Base-by-base conservation (phyloP, 495 filamentous ascomycete genomes). In the Sabuloglossum arenarium region DNA sequence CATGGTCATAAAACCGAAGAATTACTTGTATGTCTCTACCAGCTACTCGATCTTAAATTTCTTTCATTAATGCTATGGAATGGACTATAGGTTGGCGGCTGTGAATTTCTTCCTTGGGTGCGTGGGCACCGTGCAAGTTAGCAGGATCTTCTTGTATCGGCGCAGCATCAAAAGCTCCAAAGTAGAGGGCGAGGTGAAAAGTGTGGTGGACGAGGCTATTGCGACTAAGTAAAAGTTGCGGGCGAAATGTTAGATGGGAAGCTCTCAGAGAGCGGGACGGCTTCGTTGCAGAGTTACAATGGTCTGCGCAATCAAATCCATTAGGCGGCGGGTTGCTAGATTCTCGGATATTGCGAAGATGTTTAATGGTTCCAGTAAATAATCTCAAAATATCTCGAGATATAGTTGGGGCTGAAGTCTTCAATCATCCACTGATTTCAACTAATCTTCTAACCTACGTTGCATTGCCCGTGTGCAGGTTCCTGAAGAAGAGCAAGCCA, bases 41-140 rank as follows among this genome's bases (percentile, higher is more conserved):
- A 42, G 23, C 24, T 30, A 4, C 0, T 28, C 29, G 14, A 12
- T 10, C 16, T 4, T 21, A 16, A 4, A 3, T n/a, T 10, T 23
- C 39, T 21, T 43, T 21, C 19, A 23, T n/a, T 43, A 43, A 43
- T 12, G 3, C 1, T 21, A 43, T 12, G 39, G 34, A 6, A 37
- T 14, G 9, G 10, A 1, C 5, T 14, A 47, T 50, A 91, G 86
- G 54, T 79, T 98, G 59, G 91, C 91, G 52, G 79, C 89, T 19
- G 91, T 98, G 61, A 98, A 97, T 79, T 96, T 96, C 80, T 94
- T 96, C 79, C 83, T 98, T 60, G 87, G 82, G 58, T 73, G 79
- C 54, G 89, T 95, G 58, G 91, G 93, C 60, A 68, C 82, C 51
- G 77, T 85, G 55, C 91, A 98, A 73, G 73, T 88, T 56, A 69